Conservation (phyloP, 169 alveolate species). For the Babesia ovis region DNA sequence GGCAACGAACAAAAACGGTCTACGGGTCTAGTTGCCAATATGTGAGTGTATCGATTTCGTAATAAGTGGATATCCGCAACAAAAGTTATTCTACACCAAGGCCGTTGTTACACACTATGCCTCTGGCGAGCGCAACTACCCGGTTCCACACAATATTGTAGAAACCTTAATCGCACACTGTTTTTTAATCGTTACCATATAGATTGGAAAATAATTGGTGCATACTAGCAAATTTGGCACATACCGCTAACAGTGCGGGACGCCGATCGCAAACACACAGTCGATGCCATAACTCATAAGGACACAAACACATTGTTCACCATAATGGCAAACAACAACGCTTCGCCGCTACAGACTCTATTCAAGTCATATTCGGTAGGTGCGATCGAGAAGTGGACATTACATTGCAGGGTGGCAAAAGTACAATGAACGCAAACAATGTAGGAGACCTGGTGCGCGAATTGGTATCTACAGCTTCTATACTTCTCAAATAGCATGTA, state of each 20-base stretch:
- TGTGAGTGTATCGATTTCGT: too few relatives aligned
- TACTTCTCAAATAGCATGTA: not conserved
- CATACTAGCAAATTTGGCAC: too few relatives aligned
- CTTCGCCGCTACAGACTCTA: constrained; percentile 21
- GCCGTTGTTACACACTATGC: too few relatives aligned
- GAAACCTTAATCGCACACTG: not conserved
- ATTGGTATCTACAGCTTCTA: constrained; percentile 26
- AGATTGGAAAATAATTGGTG: too few relatives aligned
- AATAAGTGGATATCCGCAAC: too few relatives aligned
- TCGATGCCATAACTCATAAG: not conserved
- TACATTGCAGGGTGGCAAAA: constrained; percentile 50
- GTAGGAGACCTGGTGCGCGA: constrained; percentile 57
- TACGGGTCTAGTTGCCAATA: too few relatives aligned
- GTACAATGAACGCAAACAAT: constrained; percentile 27
- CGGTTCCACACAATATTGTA: too few relatives aligned
- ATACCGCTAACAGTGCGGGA: not conserved
- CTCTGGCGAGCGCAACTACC: too few relatives aligned
- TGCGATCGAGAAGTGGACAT: not conserved
- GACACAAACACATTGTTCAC: not conserved
- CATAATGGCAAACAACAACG: not conserved
- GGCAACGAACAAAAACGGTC: too few relatives aligned
- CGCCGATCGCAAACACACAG: not conserved
- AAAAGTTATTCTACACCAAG: too few relatives aligned
- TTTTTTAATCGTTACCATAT: too few relatives aligned
- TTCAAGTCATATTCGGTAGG: constrained; percentile 60